Conservation (phyloP, 1,139 yeast genomes). For the Suhomyces taliae region DNA sequence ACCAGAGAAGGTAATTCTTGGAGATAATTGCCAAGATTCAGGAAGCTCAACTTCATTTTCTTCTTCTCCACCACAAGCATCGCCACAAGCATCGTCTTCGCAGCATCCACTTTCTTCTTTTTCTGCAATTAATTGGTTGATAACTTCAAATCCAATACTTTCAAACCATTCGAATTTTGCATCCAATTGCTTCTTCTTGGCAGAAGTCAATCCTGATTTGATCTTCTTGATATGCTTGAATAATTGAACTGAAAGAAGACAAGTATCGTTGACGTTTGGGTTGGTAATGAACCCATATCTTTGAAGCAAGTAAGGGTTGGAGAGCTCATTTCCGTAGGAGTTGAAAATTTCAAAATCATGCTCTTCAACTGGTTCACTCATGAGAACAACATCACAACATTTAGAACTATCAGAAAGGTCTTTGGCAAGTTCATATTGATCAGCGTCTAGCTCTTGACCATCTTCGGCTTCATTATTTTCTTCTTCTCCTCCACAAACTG, state of each 20-base stretch:
- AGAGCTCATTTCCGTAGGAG: slow-evolving; percentile 68
- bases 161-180: slow-evolving; percentile 67
- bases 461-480: slow-evolving; percentile 1
- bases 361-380: slow-evolving; percentile 40
- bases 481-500: slow-evolving; percentile 3
- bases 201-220: slow-evolving; percentile 19
- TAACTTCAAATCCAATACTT: slow-evolving; percentile 45
- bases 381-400: slow-evolving; percentile 60
- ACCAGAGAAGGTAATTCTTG: slow-evolving; percentile 34
- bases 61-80: slow-evolving; percentile 6
- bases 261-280: slow-evolving; percentile 57
- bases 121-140: slow-evolving; percentile 36
- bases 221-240: slow-evolving; percentile 37
- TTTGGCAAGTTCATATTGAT: slow-evolving; percentile 26
- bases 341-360: slow-evolving; percentile 60
- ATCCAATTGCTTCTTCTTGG: slow-evolving; percentile 33
- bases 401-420: slow-evolving; percentile 37
- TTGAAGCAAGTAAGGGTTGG: slow-evolving; percentile 65
- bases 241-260: slow-evolving; percentile 58
- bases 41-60: slow-evolving; percentile 19
- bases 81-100: slow-evolving; percentile 13
- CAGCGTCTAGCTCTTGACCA: slow-evolving; percentile 7
- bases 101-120: slow-evolving; percentile 12
- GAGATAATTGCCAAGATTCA: slow-evolving; percentile 39
- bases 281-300: slow-evolving; percentile 72